Base-by-base conservation (phyloP, 2,329 filamentous ascomycete species). In the Phaeosphaeria sp. region DNA sequence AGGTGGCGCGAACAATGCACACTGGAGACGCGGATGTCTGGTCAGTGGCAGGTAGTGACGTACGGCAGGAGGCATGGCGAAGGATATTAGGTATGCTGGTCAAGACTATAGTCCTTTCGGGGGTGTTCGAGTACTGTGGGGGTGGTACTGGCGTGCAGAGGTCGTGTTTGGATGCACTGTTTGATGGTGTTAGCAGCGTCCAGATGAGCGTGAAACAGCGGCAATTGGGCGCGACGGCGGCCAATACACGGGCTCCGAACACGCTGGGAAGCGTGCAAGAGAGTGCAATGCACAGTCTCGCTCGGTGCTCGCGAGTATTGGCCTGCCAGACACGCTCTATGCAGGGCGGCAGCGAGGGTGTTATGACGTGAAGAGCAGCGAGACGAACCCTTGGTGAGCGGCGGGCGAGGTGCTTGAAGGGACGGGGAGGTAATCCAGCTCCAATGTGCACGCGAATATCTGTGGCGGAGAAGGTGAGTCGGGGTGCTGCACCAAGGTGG, bases 1-100 rank as follows among this genome's bases (percentile, higher is more conserved):
- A 39, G 17, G 2, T 3, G 17, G 17, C 36, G 36, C 36, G 36
- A 39, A 13, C 17, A n/a, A 6, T 21, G 42, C 22, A 23, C 42
- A 18, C 18, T 15, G n/a, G 18, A 20, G 23, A 27, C 44, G 48
- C 21, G 39, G 41, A 11, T 7, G 30, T 30, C n/a, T 39, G n/a
- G n/a, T n/a, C n/a, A 59, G 50, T 53, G 53, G 36, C 55, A 25
- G 55, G 57, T 17, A 58, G 25, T 3, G 11, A 81, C 84, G 81
- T 82, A 87, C 84, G 57, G 66, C 70, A 69, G 82, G 82, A 80
- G 83, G 83, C 85, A 87, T 87, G 69, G 76, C 81, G 72, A 74
- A 69, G 63, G 72, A 74, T 74, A 74, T 66, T 74, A 75, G 56
- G 56, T 73, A 76, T 75, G 68, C 64, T 75, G 60, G 53, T 64